A percentile compares a stretch with the other conserved stretches of the same genome.
Evolutionary conservation across 345 rosid species (phyloP).

Genomic region (Viola odorata): DNA sequence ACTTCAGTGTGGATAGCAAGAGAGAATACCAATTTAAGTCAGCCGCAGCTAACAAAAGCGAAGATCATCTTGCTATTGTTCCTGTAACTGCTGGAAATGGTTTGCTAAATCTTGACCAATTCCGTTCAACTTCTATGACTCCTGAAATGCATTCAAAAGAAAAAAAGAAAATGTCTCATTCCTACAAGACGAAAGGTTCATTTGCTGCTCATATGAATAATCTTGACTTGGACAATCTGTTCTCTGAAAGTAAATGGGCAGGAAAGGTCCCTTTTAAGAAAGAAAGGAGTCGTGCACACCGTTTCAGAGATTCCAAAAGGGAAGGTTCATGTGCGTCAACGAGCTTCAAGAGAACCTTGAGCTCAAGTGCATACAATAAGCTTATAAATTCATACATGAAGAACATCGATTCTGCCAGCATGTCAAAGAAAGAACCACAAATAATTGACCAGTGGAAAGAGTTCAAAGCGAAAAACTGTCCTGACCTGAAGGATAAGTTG

Average conservation of each 20-base stretch:
- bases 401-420: constrained; percentile 52
- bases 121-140: constrained; percentile 26
- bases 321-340: constrained; percentile 24
- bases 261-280: constrained; percentile 28
- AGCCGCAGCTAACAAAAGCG: too few relatives aligned
- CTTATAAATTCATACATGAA: constrained; percentile 70
- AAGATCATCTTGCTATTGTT: constrained; percentile 42
- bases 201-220: constrained; percentile 1
- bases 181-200: constrained; percentile 22
- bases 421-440: constrained; percentile 42
- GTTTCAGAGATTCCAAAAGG: constrained; percentile 15
- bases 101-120: constrained; percentile 26
- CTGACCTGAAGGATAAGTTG: constrained; percentile 12
- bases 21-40: constrained; percentile 7
- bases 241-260: constrained; percentile 34
- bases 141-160: constrained; percentile 24
- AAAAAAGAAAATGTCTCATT: constrained; percentile 21
- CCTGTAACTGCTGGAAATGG: constrained; percentile 41
- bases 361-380: constrained; percentile 68
- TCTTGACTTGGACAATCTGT: constrained; percentile 39
- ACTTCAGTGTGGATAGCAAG: constrained; percentile 13
- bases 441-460: constrained; percentile 68
- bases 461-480: constrained; percentile 35
- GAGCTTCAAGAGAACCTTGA: constrained; percentile 41
- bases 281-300: constrained; percentile 20